Percentiles rank a stretch among this genome's conserved stretches.
Conservation (phyloP, 2,329 filamentous ascomycete genomes). For the Pseudophaeomoniella oleicola region DNA sequence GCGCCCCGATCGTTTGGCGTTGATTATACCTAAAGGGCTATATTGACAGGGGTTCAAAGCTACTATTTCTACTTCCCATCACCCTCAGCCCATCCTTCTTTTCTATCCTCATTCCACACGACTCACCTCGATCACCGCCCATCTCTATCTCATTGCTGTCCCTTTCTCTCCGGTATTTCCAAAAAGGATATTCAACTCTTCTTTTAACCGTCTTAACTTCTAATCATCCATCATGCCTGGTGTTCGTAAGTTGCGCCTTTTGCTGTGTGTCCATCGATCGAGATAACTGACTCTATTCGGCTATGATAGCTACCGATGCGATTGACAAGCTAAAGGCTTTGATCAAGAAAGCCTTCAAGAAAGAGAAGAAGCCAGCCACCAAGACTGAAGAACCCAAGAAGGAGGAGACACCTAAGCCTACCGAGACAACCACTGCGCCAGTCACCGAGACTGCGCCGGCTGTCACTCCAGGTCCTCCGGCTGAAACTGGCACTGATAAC, state of each 20-base stretch:
- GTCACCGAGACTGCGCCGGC: background rate
- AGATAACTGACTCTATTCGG: background rate
- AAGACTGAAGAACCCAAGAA: no score
- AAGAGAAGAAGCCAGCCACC: background rate
- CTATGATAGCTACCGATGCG: background rate
- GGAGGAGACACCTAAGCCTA: background rate
- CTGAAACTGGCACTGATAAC: background rate
- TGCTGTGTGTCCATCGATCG: background rate
- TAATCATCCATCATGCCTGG: background rate
- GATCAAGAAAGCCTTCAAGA: background rate
- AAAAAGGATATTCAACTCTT: no score
- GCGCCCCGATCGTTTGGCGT: background rate
- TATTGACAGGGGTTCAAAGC: no score
- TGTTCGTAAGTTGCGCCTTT: slow-evolving; percentile 1
- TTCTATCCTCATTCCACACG: slow-evolving; percentile 17
- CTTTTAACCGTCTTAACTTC: background rate
- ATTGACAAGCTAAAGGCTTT: background rate
- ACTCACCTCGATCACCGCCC: background rate
- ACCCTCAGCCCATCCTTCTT: slow-evolving; percentile 48
- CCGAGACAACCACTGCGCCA: background rate
- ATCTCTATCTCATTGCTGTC: background rate
- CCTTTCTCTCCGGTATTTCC: background rate
- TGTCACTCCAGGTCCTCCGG: slow-evolving; percentile 1
- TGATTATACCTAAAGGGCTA: background rate
- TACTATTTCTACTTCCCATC: slow-evolving; percentile 46